Conservation (phyloP, 257 asterid genomes). For the Solanum bukasovii region DNA sequence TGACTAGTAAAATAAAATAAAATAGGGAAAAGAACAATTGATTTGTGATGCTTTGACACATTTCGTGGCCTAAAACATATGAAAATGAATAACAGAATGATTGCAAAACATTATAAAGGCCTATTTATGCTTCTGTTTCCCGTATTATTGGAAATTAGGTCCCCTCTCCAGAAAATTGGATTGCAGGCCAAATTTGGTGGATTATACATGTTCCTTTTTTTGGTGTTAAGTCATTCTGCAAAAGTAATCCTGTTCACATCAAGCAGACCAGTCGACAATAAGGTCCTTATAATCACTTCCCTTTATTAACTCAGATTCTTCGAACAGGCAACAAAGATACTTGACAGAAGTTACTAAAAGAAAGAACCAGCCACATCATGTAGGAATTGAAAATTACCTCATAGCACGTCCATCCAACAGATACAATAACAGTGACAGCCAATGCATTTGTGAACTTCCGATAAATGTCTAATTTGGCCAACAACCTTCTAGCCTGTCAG, state of each 20-base stretch:
- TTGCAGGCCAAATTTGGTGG: neutral
- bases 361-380: neutral
- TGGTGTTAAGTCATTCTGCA: neutral
- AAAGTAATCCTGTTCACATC: neutral
- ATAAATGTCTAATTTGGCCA: conserved; percentile 76
- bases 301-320: neutral
- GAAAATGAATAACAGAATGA: neutral
- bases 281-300: neutral
- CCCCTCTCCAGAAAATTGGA: neutral
- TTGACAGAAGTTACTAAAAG: neutral
- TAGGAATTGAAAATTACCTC: conserved; percentile 42
- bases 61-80: neutral
- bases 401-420: conserved; percentile 91
- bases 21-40: neutral
- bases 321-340: neutral
- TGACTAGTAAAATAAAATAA: neutral
- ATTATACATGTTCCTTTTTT: neutral
- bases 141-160: neutral
- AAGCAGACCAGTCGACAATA: neutral
- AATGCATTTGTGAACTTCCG: conserved; percentile 91
- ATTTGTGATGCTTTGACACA: neutral
- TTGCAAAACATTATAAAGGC: neutral
- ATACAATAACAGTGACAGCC: conserved; percentile 71
- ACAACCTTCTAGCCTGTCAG: conserved; percentile 70
- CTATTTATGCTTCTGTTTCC: neutral